phyloP scores from a whole-genome alignment of 306 rosid species.

The Dalbergia oliveri region DNA sequence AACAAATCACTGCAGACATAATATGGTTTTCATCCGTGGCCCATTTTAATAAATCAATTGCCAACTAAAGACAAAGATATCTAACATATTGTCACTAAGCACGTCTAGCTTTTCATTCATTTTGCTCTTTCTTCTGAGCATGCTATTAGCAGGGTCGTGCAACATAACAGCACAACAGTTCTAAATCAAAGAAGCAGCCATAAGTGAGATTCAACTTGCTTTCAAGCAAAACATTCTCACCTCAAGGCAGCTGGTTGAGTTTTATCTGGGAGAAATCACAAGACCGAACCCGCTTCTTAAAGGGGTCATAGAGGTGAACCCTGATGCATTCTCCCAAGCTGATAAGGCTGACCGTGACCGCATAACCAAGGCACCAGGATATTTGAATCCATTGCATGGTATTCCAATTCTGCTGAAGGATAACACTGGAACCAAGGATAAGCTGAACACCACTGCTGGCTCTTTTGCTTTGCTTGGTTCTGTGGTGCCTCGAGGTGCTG shows the following conservation, averaged over 20 bases:
- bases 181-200: constrained; percentile 55
- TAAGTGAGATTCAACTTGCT: constrained; percentile 61
- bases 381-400: constrained; percentile 55
- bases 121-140: constrained; percentile 43
- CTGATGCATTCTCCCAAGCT: constrained; percentile 56
- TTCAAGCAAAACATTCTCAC: constrained; percentile 53
- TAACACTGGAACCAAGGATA: constrained; percentile 68
- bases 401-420: constrained; percentile 71
- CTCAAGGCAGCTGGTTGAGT: constrained; percentile 54
- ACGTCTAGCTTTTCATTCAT: constrained; percentile 36
- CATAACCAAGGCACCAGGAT: not conserved
- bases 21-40: not conserved
- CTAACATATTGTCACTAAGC: constrained; percentile 21
- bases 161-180: not conserved
- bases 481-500: constrained; percentile 60
- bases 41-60: not conserved
- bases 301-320: constrained; percentile 68
- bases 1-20: constrained; percentile 1
- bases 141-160: not conserved
- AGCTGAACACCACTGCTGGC: constrained; percentile 69
- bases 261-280: constrained; percentile 53
- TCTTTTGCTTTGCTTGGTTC: constrained; percentile 66
- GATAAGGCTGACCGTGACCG: constrained; percentile 62
- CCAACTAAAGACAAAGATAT: constrained; percentile 35
- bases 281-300: constrained; percentile 53